Base-by-base conservation (phyloP, 2,329 filamentous ascomycete species). In the Akanthomyces uredinophilus region DNA sequence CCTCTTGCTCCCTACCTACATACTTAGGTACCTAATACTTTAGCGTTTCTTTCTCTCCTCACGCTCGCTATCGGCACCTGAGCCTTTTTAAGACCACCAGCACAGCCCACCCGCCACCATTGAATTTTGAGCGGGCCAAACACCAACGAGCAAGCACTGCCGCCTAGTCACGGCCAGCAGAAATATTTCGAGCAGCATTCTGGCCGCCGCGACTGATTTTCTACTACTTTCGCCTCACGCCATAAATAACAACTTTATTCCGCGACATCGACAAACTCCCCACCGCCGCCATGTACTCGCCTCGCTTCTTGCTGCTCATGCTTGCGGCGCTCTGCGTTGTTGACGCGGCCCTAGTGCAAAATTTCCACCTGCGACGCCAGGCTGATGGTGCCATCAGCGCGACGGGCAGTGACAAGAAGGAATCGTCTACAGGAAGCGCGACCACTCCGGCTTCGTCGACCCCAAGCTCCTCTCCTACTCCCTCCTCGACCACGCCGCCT, bases 291-390 rank as follows among this genome's bases (percentile, higher is more conserved):
- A 62, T 86, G 83, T 79, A 79, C 69, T 72, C 78, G 32, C 73
- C 72, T 62, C 66, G 80, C 55, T 63, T 83, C 39, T 74, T 79
- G 68, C 70, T 84, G 63, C 71, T 85, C 62, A 68, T 83, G 65
- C 71, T 82, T 66, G 80, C 79, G 49, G 72, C 84, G 57, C 80
- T 80, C 60, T 75, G 74, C 51, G 72, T 80, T 43, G 78, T 78
- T 50, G 79, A 83, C 67, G 82, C 75, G 57, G 70, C 72, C 32
- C 70, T 68, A 67, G 63, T 72, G 64, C 65, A 74, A 65, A 41
- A 64, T 47, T 64, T 66, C 63, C 20, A 65, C 22, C 64, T 66
- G 27, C 65, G 60, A 58, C 67, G 64, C 35, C 67, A 52, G 46
- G 60, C 46, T 10, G 53, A 53, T 22, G 18, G 69, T 47, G 62